Evolutionary conservation across 1,139 yeast species (phyloP).

Genomic region (Lodderomyces pseudojiufengensis): DNA sequence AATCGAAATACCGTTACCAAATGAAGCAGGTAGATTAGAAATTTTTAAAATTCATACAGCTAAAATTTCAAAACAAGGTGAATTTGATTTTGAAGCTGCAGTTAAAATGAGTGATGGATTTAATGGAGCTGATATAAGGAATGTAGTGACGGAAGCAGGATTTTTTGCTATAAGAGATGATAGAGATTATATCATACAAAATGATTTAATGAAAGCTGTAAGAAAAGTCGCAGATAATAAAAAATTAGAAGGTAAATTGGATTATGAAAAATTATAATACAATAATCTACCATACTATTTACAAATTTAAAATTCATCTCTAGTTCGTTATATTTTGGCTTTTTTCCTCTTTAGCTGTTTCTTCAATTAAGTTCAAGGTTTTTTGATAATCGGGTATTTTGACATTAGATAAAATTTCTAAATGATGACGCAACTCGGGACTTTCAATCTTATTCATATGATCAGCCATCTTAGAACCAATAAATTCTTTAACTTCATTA

Average conservation of each 20-base stretch:
- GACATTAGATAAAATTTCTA: constrained; percentile 35
- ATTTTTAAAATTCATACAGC: constrained; percentile 92
- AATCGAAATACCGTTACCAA: constrained; percentile 93
- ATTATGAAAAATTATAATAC: constrained; percentile 76
- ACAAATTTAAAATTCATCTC: neutral
- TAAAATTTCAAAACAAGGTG: constrained; percentile 86
- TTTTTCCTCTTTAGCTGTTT: constrained; percentile 6
- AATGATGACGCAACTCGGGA: constrained; percentile 37
- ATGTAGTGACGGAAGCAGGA: constrained; percentile 98
- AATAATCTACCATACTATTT: neutral
- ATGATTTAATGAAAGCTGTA: constrained; percentile 96
- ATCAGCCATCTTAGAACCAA: constrained; percentile 66
- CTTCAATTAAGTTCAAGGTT: constrained; percentile 17
- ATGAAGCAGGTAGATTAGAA: constrained; percentile 93
- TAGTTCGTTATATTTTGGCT: neutral
- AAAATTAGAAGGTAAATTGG: constrained; percentile 94
- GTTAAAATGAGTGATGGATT: constrained; percentile 99
- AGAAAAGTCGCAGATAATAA: constrained; percentile 96
- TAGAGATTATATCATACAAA: constrained; percentile 88
- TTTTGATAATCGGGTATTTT: constrained; percentile 31
- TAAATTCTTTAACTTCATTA: constrained; percentile 62
- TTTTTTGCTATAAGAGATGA: constrained; percentile 98
- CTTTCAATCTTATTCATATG: constrained; percentile 44
- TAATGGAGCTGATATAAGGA: constrained; percentile 98
- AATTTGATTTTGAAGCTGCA: constrained; percentile 93